These are phyloP conservation scores for Cercospora sp. DNA, from an alignment of 2,329 filamentous ascomycete genomes.

Conservation along the genomic window DNA sequence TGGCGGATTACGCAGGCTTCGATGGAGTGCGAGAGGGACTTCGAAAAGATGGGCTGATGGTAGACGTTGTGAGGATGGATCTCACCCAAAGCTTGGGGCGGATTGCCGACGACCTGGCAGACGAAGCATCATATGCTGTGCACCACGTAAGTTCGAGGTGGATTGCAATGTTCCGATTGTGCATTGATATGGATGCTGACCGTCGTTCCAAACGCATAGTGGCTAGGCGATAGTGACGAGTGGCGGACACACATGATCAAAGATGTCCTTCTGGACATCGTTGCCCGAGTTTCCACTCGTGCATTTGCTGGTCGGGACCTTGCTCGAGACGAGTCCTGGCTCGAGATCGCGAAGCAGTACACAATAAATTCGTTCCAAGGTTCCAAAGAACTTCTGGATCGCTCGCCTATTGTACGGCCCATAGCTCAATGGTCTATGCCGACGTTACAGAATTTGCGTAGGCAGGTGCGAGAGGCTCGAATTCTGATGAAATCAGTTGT, in stretches of 20 bases:
- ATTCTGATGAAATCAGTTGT: background rate
- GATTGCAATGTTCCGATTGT: background rate
- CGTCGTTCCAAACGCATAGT: background rate
- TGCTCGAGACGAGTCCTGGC: background rate
- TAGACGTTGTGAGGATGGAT: conserved; percentile 19
- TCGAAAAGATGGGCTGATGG: background rate
- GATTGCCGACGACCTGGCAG: background rate
- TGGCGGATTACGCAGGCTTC: conserved; percentile 4
- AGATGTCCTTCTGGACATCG: background rate
- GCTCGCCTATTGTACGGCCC: background rate
- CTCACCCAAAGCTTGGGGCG: conserved; percentile 24
- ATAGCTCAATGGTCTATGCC: background rate
- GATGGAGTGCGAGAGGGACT: conserved; percentile 3
- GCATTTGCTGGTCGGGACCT: background rate
- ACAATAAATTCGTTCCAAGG: background rate
- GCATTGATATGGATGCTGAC: background rate
- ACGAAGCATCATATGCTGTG: background rate
- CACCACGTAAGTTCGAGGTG: background rate
- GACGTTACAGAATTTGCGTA: background rate
- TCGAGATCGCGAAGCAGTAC: background rate
- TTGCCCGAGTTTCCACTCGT: background rate
- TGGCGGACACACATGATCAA: conserved; percentile 10
- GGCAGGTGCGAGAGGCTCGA: background rate
- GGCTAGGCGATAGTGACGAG: background rate
- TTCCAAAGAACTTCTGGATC: background rate